Conservation (phyloP, 495 filamentous ascomycete genomes). For the Friedmanniomyces endolithicus region DNA sequence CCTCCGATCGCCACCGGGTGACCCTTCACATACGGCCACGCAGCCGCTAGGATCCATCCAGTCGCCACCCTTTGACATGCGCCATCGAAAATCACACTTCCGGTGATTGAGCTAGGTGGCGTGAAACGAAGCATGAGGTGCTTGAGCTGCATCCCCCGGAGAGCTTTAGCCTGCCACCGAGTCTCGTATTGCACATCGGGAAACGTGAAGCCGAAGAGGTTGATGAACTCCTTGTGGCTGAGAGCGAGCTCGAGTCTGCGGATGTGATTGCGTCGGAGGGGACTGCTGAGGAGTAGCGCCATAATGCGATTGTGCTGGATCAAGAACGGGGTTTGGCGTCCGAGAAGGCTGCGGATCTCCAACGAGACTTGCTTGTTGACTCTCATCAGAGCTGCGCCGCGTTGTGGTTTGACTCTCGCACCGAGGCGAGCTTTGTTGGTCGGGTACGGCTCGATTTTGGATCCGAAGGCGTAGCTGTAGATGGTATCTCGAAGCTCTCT, state of each 20-base stretch:
- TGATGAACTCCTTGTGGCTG: constrained; percentile 4
- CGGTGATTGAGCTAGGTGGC: background rate
- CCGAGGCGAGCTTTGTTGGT: background rate
- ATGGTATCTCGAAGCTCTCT: constrained; percentile 15
- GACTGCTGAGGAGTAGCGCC: background rate
- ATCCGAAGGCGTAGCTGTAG: constrained; percentile 9
- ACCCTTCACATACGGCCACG: constrained; percentile 13
- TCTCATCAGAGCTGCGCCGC: background rate
- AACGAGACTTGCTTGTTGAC: background rate
- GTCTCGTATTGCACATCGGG: background rate
- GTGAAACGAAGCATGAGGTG: constrained; percentile 5
- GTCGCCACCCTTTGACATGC: constrained; percentile 13
- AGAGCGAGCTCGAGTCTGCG: constrained; percentile 14
- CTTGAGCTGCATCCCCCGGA: constrained; percentile 12
- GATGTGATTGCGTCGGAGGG: background rate
- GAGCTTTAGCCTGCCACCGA: background rate
- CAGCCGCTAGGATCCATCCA: constrained; percentile 11
- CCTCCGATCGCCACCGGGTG: constrained; percentile 14
- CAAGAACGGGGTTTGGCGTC: background rate
- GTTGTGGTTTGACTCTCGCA: background rate
- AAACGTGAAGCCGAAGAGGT: constrained; percentile 10
- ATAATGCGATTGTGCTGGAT: constrained; percentile 1
- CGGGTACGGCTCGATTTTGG: constrained; percentile 12
- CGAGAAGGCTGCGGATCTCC: constrained; percentile 8
- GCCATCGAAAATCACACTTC: background rate